These are phyloP conservation scores for Phialophora verrucosa DNA, from an alignment of 2,329 filamentous ascomycete genomes.

Conservation along the genomic window DNA sequence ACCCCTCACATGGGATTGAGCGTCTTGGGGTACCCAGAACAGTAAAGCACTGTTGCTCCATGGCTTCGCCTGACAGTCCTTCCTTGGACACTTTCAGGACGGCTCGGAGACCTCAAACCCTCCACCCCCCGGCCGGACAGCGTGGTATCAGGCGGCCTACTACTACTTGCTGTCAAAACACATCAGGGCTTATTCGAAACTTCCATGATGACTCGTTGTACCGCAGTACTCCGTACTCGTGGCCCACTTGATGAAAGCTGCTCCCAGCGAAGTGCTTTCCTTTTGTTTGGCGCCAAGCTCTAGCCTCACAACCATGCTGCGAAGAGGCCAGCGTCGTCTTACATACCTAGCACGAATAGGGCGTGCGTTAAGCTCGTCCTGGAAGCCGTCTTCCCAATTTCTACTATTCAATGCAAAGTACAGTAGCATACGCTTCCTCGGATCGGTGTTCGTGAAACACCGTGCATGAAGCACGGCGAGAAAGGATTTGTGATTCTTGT, in stretches of 20 bases:
- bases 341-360: neutral
- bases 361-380: neutral
- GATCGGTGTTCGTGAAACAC: neutral
- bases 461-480: neutral
- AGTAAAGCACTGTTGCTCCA: neutral
- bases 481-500: neutral
- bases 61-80: neutral
- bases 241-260: neutral
- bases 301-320: neutral
- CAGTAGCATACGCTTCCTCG: neutral
- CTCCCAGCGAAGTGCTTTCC: neutral
- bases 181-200: neutral
- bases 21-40: neutral
- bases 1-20: neutral
- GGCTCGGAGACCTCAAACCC: neutral
- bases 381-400: neutral
- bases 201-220: too few species aligned
- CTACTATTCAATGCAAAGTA: neutral
- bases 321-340: neutral
- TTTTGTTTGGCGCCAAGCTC: neutral
- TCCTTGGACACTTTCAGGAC: neutral
- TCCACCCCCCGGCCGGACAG: neutral
- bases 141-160: neutral
- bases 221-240: too few species aligned
- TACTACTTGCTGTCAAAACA: neutral